A percentile compares a stretch with the other conserved stretches of the same genome.
Conservation (phyloP, 2,329 filamentous ascomycete genomes). For the Diplodia mutila region DNA sequence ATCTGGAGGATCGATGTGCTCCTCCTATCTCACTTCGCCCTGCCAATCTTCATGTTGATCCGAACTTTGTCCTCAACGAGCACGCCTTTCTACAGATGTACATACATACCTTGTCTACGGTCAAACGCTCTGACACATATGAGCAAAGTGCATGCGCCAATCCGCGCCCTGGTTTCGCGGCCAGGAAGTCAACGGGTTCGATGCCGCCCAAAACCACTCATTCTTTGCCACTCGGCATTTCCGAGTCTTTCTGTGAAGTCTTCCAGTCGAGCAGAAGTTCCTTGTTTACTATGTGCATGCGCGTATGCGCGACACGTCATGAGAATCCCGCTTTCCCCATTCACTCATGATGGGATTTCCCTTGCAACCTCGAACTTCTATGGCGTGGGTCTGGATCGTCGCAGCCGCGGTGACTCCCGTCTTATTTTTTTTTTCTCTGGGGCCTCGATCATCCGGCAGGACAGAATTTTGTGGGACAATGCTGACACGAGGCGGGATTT, state of each 20-base stretch:
- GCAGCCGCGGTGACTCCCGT: background rate
- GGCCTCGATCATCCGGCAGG: no score
- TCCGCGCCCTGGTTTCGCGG: background rate
- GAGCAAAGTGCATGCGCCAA: background rate
- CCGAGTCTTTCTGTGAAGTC: background rate
- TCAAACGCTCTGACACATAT: background rate
- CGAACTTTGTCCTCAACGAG: background rate
- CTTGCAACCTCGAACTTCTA: background rate
- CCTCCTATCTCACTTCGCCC: background rate
- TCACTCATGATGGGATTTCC: background rate
- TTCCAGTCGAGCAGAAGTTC: background rate
- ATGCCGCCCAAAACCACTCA: background rate
- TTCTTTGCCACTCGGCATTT: background rate
- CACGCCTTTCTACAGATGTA: background rate
- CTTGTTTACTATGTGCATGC: background rate
- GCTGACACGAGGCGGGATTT: background rate
- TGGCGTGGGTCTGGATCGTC: background rate
- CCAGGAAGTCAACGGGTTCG: background rate
- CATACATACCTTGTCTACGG: no score
- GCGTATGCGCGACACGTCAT: background rate
- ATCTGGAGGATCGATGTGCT: background rate
- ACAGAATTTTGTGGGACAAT: background rate
- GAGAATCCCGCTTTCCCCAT: background rate
- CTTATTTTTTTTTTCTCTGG: background rate
- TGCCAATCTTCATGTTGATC: background rate